Evolutionary conservation across 306 rosid genomes (phyloP).

Genomic region (Oxytropis ochrocephala): DNA sequence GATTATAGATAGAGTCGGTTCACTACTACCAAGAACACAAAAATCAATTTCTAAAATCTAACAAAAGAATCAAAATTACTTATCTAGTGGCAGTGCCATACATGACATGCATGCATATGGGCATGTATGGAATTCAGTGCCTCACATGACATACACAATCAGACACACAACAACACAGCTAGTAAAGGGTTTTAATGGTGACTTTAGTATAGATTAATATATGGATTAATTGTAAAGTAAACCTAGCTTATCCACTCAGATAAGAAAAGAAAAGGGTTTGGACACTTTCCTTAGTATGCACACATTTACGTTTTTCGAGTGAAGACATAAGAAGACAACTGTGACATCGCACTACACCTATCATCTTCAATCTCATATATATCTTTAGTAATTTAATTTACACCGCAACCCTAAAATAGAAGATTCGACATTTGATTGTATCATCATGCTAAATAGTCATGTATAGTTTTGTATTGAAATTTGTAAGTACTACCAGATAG

Average conservation of each 20-base stretch:
- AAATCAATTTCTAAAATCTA: constrained; percentile 13
- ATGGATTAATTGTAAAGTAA: constrained; percentile 22
- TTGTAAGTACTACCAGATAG: not conserved
- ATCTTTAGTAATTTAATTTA: too few species aligned
- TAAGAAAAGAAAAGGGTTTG: constrained; percentile 13
- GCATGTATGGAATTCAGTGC: not conserved
- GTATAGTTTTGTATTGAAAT: not conserved
- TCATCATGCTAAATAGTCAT: constrained; percentile 8
- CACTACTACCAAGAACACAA: constrained; percentile 14
- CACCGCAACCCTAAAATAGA: not conserved
- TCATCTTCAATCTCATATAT: too few species aligned
- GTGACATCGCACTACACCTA: constrained; percentile 35
- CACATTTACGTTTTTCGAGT: constrained; percentile 19
- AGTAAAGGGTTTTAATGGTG: not conserved
- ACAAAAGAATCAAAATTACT: not conserved
- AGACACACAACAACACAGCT: not conserved
- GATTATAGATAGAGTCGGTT: constrained; percentile 7
- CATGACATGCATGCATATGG: constrained; percentile 17
- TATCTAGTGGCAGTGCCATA: not conserved
- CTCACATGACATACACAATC: not conserved
- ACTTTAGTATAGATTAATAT: constrained; percentile 19
- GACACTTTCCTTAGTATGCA: constrained; percentile 4
- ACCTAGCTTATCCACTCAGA: not conserved
- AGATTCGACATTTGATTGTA: not conserved
- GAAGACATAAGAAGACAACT: constrained; percentile 37